Evolutionary conservation across 2,329 filamentous ascomycete species (phyloP), one percentile per base, ranked within the genome.

Genomic region (Monosporascus ibericus): DNA sequence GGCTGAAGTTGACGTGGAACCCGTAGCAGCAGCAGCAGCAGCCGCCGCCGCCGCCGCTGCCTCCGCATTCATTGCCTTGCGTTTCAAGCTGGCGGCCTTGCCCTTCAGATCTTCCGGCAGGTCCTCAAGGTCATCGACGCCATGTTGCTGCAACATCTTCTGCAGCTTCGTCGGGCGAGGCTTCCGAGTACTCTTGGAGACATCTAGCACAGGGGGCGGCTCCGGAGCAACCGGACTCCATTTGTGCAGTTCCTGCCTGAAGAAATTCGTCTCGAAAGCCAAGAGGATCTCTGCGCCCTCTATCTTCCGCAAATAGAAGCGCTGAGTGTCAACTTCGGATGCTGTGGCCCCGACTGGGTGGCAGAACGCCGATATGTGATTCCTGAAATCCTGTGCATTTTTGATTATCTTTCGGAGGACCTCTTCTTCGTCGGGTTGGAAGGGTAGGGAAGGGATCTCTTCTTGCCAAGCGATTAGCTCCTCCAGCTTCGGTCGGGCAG

Each of bases 261-360:
- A 92, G 70, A 95, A 96, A 66, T 99, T 99, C n/a, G 92, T 96
- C 72, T 99, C 94, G 52, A 86, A 87, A 0, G 92, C 82, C 2
- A 99, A 77, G 3, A 99, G 79, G 49, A 99, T 92, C 67, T 99
- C 94, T 1, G 94, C 92, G 3, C 94, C 94, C 72, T 99, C 94
- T 50, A 99, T 91, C 73, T 99, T 99, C 52, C 94, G 88, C 40
- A 99, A 77, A 63, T 96, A 97, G 70, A 99, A 99, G 6, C 95
- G 84, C 69, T 96, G 87, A 0, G 88, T 92, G 51, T 91, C 88
- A 8, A 91, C 86, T 67, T 97, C 92, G 42, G 92, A 90, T 11
- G 88, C 84, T 1, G 88, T 95, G 1, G 86, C 86, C 66, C 91
- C 82, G 22, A 91, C 75, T 2, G 88, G 87, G 64, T 91, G 94